These are phyloP conservation scores for Austropuccinia psidii DNA, from an alignment of 1,284 basidiomycete species.

Conservation along the genomic window DNA sequence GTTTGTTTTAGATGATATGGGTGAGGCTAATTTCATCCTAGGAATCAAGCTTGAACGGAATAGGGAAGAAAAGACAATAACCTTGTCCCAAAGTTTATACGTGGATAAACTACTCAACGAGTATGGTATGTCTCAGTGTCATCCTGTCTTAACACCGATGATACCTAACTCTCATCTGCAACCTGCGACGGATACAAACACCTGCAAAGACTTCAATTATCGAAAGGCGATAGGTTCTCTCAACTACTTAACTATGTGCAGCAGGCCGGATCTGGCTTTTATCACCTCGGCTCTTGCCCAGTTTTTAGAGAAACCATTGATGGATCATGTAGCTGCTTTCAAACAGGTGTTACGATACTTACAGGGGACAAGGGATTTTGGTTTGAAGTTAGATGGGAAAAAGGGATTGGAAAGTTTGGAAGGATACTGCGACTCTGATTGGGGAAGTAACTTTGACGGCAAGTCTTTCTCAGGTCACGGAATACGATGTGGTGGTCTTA, in stretches of 20 bases:
- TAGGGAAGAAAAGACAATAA: background rate
- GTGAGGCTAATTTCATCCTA: background rate
- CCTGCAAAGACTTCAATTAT: too few relatives aligned
- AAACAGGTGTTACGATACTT: background rate
- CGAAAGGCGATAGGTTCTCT: background rate
- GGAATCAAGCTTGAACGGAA: background rate
- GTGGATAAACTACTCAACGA: background rate
- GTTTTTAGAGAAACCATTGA: background rate
- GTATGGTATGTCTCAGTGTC: background rate
- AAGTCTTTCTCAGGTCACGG: too few relatives aligned
- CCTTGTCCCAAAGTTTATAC: background rate
- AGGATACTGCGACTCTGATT: too few relatives aligned
- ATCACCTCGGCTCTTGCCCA: background rate
- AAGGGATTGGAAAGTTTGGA: too few relatives aligned
- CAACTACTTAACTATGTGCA: background rate
- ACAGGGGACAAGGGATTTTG: too few relatives aligned
- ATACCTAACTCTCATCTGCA: too few relatives aligned
- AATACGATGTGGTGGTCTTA: too few relatives aligned
- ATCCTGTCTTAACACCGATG: background rate
- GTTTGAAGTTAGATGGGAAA: too few relatives aligned
- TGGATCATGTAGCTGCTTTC: background rate
- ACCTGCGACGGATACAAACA: too few relatives aligned
- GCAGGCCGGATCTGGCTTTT: background rate
- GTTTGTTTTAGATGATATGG: background rate
- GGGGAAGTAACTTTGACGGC: too few relatives aligned